Base-by-base conservation (phyloP, 2,329 filamentous ascomycete genomes). In the Fusarium sp. region DNA sequence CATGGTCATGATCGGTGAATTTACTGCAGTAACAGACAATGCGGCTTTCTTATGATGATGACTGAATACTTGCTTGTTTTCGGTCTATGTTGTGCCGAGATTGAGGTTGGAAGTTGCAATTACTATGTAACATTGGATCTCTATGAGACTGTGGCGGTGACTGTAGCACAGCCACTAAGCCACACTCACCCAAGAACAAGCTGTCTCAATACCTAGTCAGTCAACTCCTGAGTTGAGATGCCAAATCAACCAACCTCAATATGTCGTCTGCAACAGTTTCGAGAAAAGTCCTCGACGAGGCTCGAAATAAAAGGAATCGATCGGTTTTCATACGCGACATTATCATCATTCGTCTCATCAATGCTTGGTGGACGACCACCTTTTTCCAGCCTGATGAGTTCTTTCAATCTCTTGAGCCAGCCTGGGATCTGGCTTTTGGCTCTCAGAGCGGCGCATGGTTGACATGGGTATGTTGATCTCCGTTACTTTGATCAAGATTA, bases 321-420 rank as follows among this genome's bases (percentile, higher is more conserved):
- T 71, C 76, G 28, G 61, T 74, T 42, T 78, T 81, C 55, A 65
- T 80, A 7, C 74, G 71, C 49, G 65, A 75, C 63, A 79, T 88
- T 56, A 74, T 98, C 71, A 84, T 88, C 42, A 87, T 97, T 68
- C 93, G 96, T 57, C 85, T 95, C 69, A 79, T 92, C 78, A 97
- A 97, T 81, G 90, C 93, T 31, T 84, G 96, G 73, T 89, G 85
- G 67, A 84, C 97, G 60, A 85, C 88, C 70, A 98, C 96, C 21
- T 99, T 98, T 79, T 99, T 99, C 82, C 96, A 99, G 80, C 96
- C 96, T 28, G 96, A 99, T 83, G 96, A 99, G 80, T 98, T 93
- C 83, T 99, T 96, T 77, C 96, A 99, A 78, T 92, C 94, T 2
- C 87, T 98, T 45, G 96, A 99, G 82, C 95, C 96, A 55, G 96